Evolutionary conservation across 495 filamentous ascomycete species (phyloP).

Genomic region (Lichina pygmaea): DNA sequence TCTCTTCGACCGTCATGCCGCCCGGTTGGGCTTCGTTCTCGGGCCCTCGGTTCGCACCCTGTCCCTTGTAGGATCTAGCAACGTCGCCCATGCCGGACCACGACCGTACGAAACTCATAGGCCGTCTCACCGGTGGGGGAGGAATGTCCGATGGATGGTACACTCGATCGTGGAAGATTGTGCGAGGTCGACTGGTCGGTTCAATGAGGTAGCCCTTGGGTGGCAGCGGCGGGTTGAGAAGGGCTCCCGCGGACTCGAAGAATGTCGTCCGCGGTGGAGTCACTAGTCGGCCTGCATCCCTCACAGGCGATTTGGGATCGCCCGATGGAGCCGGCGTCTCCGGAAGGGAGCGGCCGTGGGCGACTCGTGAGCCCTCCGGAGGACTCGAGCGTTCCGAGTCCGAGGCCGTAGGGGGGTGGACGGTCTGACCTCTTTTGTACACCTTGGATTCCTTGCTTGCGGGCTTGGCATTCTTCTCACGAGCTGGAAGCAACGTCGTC

Average conservation of each 20-base stretch:
- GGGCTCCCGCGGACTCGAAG: conserved; percentile 78
- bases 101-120: conserved; percentile 8
- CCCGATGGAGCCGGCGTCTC: conserved; percentile 3
- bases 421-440: conserved; percentile 52
- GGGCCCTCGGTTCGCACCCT: too few relatives aligned
- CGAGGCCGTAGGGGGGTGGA: conserved; percentile 18
- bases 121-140: conserved; percentile 35
- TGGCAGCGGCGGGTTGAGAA: conserved; percentile 75
- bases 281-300: conserved; percentile 19
- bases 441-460: conserved; percentile 34
- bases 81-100: background rate
- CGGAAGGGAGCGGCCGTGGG: background rate
- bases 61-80: too few relatives aligned
- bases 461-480: conserved; percentile 6
- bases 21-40: conserved; percentile 9
- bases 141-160: conserved; percentile 89
- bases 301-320: conserved; percentile 10
- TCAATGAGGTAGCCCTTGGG: conserved; percentile 54
- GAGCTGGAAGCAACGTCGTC: conserved; percentile 11
- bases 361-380: background rate
- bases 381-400: conserved; percentile 1
- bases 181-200: conserved; percentile 55
- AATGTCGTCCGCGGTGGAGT: conserved; percentile 80
- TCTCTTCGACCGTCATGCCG: conserved; percentile 78
- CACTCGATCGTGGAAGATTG: conserved; percentile 90